Conservation (phyloP, 1,284 basidiomycete genomes). For the Agroathelia rolfsii region DNA sequence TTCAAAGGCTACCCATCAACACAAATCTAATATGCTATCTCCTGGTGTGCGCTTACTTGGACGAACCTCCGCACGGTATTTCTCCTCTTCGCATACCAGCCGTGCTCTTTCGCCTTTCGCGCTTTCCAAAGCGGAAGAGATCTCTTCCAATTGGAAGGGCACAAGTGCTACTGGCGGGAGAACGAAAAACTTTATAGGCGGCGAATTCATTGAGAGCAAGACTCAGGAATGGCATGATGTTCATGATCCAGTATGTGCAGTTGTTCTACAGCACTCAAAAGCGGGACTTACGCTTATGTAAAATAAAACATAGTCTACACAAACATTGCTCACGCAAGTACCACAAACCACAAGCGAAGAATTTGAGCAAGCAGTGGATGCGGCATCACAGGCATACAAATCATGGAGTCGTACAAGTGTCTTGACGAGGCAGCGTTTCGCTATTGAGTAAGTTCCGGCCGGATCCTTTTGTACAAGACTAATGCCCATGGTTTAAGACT, state of each 20-base stretch:
- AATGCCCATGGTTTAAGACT: slow-evolving; percentile 35
- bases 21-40: too few species aligned
- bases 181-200: slow-evolving; percentile 86
- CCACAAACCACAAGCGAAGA: slow-evolving; percentile 82
- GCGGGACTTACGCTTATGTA: slow-evolving; percentile 6
- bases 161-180: slow-evolving; percentile 74
- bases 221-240: slow-evolving; percentile 76
- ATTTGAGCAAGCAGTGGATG: slow-evolving; percentile 79
- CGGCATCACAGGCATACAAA: slow-evolving; percentile 83
- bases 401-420: slow-evolving; percentile 85
- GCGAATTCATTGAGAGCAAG: slow-evolving; percentile 79
- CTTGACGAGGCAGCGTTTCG: slow-evolving; percentile 81
- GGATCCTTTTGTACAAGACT: slow-evolving; percentile 2
- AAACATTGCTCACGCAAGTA: slow-evolving; percentile 80
- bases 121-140: slow-evolving; percentile 49
- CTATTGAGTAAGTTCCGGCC: slow-evolving; percentile 60
- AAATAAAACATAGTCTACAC: slow-evolving; percentile 55
- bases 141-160: slow-evolving; percentile 75
- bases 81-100: too few species aligned
- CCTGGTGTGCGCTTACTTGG: too few species aligned
- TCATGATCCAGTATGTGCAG: slow-evolving; percentile 66
- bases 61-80: slow-evolving; percentile 7
- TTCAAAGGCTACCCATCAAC: too few species aligned
- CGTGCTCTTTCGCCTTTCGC: slow-evolving; percentile 45
- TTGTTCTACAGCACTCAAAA: neutral